Evolutionary conservation across 1,139 yeast genomes (phyloP), one percentile per base, ranked within the genome.

Genomic region (Yamadazyma epiphylla): DNA sequence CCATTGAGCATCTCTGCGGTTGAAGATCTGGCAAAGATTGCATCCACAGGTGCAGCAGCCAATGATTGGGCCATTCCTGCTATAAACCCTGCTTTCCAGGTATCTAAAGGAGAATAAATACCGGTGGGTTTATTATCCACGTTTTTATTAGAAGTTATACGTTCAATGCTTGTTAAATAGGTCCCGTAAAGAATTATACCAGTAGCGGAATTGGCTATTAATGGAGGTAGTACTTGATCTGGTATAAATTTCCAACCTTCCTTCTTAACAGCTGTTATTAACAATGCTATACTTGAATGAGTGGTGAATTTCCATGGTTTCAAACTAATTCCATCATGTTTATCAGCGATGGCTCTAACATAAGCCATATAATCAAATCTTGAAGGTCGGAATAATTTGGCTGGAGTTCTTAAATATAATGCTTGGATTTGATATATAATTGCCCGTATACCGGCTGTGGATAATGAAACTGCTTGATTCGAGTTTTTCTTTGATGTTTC

Each of bases 31-130:
- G 95, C 77, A 46, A 83, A 85, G 5, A 89, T 79, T 6, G 96
- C 96, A 56, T 89, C 96, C 3, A 89, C 72, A 0, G 97, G 97
- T 2, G 96, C 94, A 1, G 96, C 95, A 1, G 88, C 91, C n/a
- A 86, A 59, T 12, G 95, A 83, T 46, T 91, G 96, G 10, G 79
- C 77, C 0, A 80, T 77, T 1, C 96, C 96, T 0, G 96, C 96
- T 0, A 85, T 45, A 36, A 80, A 78, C 0, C 97, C 97, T 0
- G 96, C 87, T 32, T 75, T 57, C 62, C 87, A 76, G 0, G 94
- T 78, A 47, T 83, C 88, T 5, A 50, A 24, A 1, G 67, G 60
- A 3, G 62, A 51, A 36, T 57, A 62, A 30, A 17, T 49, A 6
- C 42, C 43, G 8, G 26, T 15, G n/a, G n/a, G n/a, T n/a, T n/a